Percentiles rank a stretch among this genome's conserved stretches.
Conservation (phyloP, 495 filamentous ascomycete genomes). For the Xylaria sp. region DNA sequence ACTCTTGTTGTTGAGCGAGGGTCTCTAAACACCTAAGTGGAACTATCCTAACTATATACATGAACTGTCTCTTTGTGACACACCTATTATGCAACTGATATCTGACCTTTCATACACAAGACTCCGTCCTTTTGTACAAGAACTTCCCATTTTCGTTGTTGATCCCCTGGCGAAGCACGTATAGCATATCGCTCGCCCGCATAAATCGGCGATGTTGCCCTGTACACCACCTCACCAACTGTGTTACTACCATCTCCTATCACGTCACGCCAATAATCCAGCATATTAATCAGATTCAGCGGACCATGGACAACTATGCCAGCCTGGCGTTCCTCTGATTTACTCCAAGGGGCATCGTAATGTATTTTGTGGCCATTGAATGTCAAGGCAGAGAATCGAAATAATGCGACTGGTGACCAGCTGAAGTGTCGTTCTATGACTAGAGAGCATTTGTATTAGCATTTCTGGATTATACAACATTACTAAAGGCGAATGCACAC, state of each 20-base stretch:
- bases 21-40: too few relatives aligned
- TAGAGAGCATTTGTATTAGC: background rate
- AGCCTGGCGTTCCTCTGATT: conserved; percentile 55
- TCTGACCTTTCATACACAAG: background rate
- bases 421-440: conserved; percentile 43
- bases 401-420: conserved; percentile 65
- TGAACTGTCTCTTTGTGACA: too few relatives aligned
- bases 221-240: background rate
- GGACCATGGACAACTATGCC: conserved; percentile 66
- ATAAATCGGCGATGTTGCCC: background rate
- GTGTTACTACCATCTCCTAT: background rate
- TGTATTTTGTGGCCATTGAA: conserved; percentile 80
- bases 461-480: background rate
- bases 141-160: background rate
- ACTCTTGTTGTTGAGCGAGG: too few relatives aligned
- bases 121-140: background rate
- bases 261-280: conserved; percentile 68
- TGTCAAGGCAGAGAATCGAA: conserved; percentile 75
- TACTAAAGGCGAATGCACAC: background rate
- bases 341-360: conserved; percentile 66
- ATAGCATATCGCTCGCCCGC: background rate
- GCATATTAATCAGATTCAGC: conserved; percentile 67
- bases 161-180: background rate
- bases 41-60: too few relatives aligned
- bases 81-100: background rate